Evolutionary conservation across 2,329 filamentous ascomycete genomes (phyloP), one percentile per base, ranked within the genome.

Genomic region (Exophiala oligosperma): DNA sequence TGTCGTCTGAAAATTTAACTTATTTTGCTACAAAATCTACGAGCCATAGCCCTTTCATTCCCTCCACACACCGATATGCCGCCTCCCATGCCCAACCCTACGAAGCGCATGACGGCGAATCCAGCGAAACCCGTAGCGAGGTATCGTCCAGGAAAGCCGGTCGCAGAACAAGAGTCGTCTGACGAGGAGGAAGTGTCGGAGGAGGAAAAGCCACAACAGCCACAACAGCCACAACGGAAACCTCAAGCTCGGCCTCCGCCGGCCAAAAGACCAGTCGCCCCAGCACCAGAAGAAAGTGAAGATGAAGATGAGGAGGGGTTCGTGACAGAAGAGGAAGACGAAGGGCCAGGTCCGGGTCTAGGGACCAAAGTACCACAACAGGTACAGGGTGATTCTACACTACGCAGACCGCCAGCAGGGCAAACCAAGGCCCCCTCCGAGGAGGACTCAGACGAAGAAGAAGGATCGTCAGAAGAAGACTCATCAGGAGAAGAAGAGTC

Each of bases 51-150:
- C 17, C 24, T 53, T 40, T 29, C 50, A 41, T 24, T 23, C 7
- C 28, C 12, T 29, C 11, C 23, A 29, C 9, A n/a, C 24, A 11
- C 44, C 44, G 54, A 38, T 14, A 77, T 77, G 76, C 76, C 76
- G 35, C 76, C 76, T 32, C 74, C 75, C 5, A 71, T 77, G 51
- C 74, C 74, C 17, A 74, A 64, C 21, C 73, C 74, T 59, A 72
- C 75, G 60, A 92, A 90, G 73, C 89, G 90, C 69, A 96, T 97
- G 90, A 97, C 93, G 63, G 92, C 92, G 62, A 96, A 97, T 70
- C 92, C 91, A 2, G 77, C 88, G 58, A 87, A 86, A 72, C 90
- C 91, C 24, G 84, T 70, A 35, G 65, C 87, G 66, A 89, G 94
- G 57, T 89, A 97, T 69, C 87, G 92, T 58, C 88, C 93, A 14